Evolutionary conservation across 352 stramenopile genomes (phyloP).

Genomic region (Elongisporangium undulatum): DNA sequence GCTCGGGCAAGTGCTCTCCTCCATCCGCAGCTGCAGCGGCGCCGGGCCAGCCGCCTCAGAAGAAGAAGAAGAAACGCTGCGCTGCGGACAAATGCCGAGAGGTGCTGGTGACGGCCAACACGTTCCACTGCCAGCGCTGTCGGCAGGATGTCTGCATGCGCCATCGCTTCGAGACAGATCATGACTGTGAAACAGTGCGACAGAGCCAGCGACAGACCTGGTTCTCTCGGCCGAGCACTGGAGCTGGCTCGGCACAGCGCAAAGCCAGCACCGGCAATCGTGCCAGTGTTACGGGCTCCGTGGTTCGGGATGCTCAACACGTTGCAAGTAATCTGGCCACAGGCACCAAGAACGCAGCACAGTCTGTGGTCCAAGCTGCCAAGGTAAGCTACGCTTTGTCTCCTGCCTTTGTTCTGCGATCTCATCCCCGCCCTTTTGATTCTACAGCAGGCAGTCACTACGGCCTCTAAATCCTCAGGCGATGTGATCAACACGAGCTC

Average conservation of each 20-base stretch:
- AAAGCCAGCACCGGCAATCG: slow-evolving; percentile 5
- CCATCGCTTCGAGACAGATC: slow-evolving; percentile 75
- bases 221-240: slow-evolving; percentile 12
- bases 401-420: not conserved
- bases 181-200: slow-evolving; percentile 43
- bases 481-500: slow-evolving; percentile 28
- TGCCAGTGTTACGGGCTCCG: slow-evolving; percentile 2
- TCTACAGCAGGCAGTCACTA: slow-evolving; percentile 8
- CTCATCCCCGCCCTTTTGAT: not conserved
- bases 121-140: slow-evolving; percentile 69
- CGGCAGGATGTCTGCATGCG: slow-evolving; percentile 66
- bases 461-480: slow-evolving; percentile 8
- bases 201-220: slow-evolving; percentile 34
- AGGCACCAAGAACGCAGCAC: slow-evolving; percentile 36
- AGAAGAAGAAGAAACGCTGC: slow-evolving; percentile 74
- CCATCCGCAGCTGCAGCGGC: slow-evolving; percentile 1
- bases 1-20: slow-evolving; percentile 32
- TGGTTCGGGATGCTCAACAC: slow-evolving; percentile 25
- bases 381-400: slow-evolving; percentile 17
- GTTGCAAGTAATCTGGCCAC: slow-evolving; percentile 27
- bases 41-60: slow-evolving; percentile 35
- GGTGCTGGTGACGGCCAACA: slow-evolving; percentile 60
- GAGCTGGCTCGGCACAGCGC: slow-evolving; percentile 9
- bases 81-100: slow-evolving; percentile 51
- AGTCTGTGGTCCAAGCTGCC: slow-evolving; percentile 38